Evolutionary conservation across 1,139 yeast species (phyloP).

Genomic region (Debaryomyces nepalensis): DNA sequence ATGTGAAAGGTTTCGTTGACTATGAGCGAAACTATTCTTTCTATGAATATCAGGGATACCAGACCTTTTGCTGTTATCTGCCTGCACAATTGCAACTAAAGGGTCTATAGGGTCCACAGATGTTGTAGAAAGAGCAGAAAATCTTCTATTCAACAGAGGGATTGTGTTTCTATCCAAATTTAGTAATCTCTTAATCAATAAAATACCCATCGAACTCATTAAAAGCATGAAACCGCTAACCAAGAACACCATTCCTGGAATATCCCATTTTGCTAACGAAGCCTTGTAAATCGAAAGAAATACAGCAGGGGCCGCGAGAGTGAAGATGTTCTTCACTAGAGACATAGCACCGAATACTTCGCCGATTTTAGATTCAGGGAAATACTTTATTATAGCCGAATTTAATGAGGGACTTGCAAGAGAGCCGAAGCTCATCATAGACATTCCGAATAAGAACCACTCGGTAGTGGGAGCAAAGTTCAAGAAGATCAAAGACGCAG

Average conservation of each 20-base stretch:
- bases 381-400: conserved; percentile 43
- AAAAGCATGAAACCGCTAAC: conserved; percentile 3
- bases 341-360: conserved; percentile 47
- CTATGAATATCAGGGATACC: conserved; percentile 14
- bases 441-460: conserved; percentile 25
- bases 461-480: conserved; percentile 25
- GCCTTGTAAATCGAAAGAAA: conserved; percentile 29
- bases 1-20: conserved; percentile 3
- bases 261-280: conserved; percentile 9
- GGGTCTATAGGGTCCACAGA: neutral
- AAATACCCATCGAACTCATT: neutral
- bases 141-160: conserved; percentile 5
- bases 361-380: conserved; percentile 44
- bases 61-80: neutral
- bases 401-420: conserved; percentile 38
- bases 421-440: conserved; percentile 55
- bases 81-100: neutral
- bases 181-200: conserved; percentile 11
- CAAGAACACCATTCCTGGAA: conserved; percentile 14
- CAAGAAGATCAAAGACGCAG: conserved; percentile 43
- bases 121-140: neutral
- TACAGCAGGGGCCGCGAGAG: conserved; percentile 26
- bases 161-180: conserved; percentile 8
- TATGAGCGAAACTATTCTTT: conserved; percentile 14
- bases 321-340: conserved; percentile 31